Conservation (phyloP, 2,329 filamentous ascomycete genomes). For the Ambrosiella beaveri region DNA sequence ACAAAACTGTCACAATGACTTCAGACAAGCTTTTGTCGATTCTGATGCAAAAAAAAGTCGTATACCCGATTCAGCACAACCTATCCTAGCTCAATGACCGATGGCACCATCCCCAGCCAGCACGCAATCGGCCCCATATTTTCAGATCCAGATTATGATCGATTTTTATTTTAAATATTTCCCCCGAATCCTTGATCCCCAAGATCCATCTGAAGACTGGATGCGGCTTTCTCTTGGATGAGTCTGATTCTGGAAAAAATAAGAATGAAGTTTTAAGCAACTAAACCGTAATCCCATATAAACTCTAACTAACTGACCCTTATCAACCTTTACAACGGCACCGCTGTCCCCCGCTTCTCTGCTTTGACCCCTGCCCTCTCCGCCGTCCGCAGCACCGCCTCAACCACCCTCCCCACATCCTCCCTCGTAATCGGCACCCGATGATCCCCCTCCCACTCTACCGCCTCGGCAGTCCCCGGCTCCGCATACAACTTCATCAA, state of each 20-base stretch:
- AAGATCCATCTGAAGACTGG: neutral
- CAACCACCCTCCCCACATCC: constrained; percentile 43
- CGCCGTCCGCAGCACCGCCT: constrained; percentile 34
- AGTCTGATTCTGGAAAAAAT: neutral
- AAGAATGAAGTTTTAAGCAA: neutral
- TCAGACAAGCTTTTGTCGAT: neutral
- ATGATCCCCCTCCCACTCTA: constrained; percentile 62
- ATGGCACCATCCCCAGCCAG: neutral
- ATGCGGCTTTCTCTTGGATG: neutral
- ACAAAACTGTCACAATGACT: neutral
- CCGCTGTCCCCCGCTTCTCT: neutral
- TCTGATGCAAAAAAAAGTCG: neutral
- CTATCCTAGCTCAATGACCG: neutral
- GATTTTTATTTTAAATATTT: neutral
- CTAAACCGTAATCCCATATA: neutral
- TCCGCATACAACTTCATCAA: constrained; percentile 43
- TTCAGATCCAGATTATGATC: neutral
- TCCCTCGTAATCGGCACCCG: constrained; percentile 49
- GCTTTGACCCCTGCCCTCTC: constrained; percentile 13
- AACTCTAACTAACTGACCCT: neutral
- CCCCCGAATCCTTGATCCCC: neutral
- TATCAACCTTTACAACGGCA: neutral
- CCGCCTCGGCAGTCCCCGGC: constrained; percentile 31
- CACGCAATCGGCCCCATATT: neutral
- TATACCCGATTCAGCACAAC: neutral